These are phyloP conservation scores for Rhytidhysteron rufulum DNA, from an alignment of 2,329 filamentous ascomycete species.

Conservation along the genomic window DNA sequence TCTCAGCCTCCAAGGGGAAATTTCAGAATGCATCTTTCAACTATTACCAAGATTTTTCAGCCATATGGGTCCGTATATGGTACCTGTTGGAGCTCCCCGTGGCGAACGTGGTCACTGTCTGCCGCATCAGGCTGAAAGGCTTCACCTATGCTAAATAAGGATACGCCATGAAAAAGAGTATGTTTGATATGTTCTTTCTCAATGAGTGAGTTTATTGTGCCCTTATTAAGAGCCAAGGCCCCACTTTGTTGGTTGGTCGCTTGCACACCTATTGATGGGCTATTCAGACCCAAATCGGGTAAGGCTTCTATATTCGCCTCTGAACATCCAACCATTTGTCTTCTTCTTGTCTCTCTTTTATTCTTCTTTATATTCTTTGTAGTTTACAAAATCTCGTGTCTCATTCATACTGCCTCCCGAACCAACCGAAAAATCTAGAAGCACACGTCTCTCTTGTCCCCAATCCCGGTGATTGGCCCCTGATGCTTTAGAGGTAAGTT, in stretches of 20 bases:
- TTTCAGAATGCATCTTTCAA: no score
- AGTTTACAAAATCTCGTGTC: constrained; percentile 1
- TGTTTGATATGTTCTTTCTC: no score
- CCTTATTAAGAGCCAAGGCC: constrained; percentile 9
- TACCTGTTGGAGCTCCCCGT: no score
- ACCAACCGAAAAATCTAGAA: not conserved
- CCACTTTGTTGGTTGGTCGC: not conserved
- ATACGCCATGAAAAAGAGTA: no score
- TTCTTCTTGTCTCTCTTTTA: constrained; percentile 2
- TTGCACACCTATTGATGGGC: constrained; percentile 1
- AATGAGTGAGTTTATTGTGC: no score
- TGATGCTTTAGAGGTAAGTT: no score
- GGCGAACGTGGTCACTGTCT: no score
- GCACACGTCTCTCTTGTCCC: not conserved
- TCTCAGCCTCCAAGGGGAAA: no score
- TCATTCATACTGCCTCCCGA: constrained; percentile 16
- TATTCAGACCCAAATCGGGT: constrained; percentile 20
- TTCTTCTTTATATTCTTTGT: constrained; percentile 3
- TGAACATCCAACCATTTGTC: not conserved
- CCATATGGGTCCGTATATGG: no score
- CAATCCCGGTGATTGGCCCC: not conserved
- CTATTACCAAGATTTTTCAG: no score
- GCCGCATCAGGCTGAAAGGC: no score
- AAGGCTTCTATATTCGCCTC: constrained; percentile 3
- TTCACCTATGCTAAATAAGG: no score